Evolutionary conservation across 1,139 yeast genomes (phyloP).

Genomic region (Geotrichum candidum): DNA sequence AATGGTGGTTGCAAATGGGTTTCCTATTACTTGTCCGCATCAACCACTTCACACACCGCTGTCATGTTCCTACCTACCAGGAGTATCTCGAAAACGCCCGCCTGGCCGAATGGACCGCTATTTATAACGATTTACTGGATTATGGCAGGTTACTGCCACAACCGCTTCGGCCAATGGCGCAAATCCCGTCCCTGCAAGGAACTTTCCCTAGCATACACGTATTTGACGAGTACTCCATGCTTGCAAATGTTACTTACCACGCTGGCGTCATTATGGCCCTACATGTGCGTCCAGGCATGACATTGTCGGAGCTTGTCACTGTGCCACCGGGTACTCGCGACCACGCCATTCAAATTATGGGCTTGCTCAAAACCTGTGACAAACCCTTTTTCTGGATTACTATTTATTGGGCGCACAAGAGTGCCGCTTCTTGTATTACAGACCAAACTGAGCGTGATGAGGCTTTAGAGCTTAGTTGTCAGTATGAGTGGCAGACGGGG

Average conservation of each 20-base stretch:
- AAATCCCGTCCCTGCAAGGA: not conserved
- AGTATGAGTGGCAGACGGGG: conserved; percentile 19
- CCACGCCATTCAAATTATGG: conserved; percentile 14
- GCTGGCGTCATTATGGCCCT: conserved; percentile 12
- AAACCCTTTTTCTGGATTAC: conserved; percentile 13
- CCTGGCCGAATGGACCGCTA: conserved; percentile 8
- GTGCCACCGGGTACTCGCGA: conserved; percentile 15
- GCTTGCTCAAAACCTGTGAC: conserved; percentile 13
- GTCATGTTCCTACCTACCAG: conserved; percentile 9
- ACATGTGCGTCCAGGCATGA: conserved; percentile 8
- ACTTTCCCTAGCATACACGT: conserved; percentile 9
- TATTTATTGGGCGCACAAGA: conserved; percentile 15
- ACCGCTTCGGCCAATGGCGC: conserved; percentile 15
- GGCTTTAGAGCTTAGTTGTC: conserved; percentile 14
- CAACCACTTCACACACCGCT: conserved; percentile 4
- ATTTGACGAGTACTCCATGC: conserved; percentile 7
- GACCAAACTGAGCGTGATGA: conserved; percentile 13
- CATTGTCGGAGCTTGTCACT: not conserved
- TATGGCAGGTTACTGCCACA: conserved; percentile 14
- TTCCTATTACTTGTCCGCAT: conserved; percentile 10
- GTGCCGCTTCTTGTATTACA: conserved; percentile 13
- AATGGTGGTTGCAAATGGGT: conserved; percentile 16
- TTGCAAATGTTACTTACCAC: conserved; percentile 14
- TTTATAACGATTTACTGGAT: conserved; percentile 11
- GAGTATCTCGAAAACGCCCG: conserved; percentile 7